phyloP scores from a whole-genome alignment of 176 grass and related monocot species.

The Eleusine indica region DNA sequence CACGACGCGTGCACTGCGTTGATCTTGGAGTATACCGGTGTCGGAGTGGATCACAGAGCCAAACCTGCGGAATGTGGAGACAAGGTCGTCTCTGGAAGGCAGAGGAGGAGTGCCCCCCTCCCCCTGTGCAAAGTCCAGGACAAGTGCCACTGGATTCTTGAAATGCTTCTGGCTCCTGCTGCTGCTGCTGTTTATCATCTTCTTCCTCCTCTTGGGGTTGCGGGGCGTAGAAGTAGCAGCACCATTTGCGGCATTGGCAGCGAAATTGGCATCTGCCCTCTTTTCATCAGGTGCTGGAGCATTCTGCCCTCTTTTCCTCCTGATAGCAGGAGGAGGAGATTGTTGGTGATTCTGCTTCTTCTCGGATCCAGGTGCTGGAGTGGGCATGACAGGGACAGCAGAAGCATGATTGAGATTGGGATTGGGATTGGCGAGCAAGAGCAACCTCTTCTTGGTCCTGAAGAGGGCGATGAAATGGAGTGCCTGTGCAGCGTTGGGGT shows the following conservation, averaged over 20 bases:
- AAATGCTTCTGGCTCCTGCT: neutral
- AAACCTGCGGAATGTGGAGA: slow-evolving; percentile 54
- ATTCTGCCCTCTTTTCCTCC: neutral
- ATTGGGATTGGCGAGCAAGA: neutral
- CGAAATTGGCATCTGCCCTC: no score
- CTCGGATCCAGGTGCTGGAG: neutral
- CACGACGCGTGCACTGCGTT: slow-evolving; percentile 14
- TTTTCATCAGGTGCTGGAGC: no score
- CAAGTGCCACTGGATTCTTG: slow-evolving; percentile 48
- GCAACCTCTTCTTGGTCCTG: neutral
- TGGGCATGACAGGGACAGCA: neutral
- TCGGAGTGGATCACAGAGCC: slow-evolving; percentile 55
- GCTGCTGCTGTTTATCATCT: slow-evolving; percentile 5
- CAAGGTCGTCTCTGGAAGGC: slow-evolving; percentile 60
- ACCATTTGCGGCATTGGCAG: no score
- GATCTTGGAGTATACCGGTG: slow-evolving; percentile 30
- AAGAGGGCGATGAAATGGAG: slow-evolving; percentile 31
- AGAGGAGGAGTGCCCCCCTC: neutral
- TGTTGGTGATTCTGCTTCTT: neutral
- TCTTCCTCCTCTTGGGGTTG: slow-evolving; percentile 16
- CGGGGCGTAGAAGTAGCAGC: no score
- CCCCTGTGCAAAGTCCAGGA: slow-evolving; percentile 35
- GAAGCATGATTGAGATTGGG: no score
- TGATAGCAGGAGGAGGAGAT: neutral
- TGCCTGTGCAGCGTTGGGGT: neutral